These are phyloP conservation scores for Leccinum griseonigrum DNA, from an alignment of 1,284 basidiomycete species.

Conservation along the genomic window DNA sequence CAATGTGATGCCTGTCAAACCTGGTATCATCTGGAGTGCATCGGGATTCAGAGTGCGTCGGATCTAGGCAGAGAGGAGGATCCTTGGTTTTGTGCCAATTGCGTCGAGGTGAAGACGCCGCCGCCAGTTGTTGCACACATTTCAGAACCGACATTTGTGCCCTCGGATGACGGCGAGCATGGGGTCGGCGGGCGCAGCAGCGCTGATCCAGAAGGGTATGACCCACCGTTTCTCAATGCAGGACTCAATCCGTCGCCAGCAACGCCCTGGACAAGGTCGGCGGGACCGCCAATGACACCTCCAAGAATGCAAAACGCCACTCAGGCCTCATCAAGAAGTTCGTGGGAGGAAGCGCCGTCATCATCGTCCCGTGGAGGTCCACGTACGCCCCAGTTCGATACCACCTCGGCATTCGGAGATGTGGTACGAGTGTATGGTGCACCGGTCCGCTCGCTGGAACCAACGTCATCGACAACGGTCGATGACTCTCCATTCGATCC, in stretches of 20 bases:
- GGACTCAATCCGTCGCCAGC: constrained; percentile 52
- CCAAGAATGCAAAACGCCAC: constrained; percentile 33
- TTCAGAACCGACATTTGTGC: constrained; percentile 62
- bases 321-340: constrained; percentile 42
- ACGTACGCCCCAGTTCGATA: constrained; percentile 47
- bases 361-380: constrained; percentile 41
- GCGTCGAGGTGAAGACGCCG: constrained; percentile 43
- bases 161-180: constrained; percentile 47
- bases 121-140: constrained; percentile 34
- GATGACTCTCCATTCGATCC: constrained; percentile 67
- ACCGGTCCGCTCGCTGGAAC: constrained; percentile 40
- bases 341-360: constrained; percentile 41
- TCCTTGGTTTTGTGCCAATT: constrained; percentile 67
- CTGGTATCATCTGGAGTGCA: constrained; percentile 77
- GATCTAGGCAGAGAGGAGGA: constrained; percentile 74
- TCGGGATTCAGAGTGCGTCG: constrained; percentile 58
- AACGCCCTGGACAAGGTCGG: constrained; percentile 38
- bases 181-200: neutral
- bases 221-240: constrained; percentile 56
- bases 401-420: constrained; percentile 34
- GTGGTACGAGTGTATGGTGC: constrained; percentile 46
- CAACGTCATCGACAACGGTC: constrained; percentile 23
- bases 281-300: constrained; percentile 45
- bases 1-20: constrained; percentile 73
- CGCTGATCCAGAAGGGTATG: constrained; percentile 38